Base-by-base conservation (phyloP, 108 stramenopile genomes). In the Cyclotella choctawhatcheeana region DNA sequence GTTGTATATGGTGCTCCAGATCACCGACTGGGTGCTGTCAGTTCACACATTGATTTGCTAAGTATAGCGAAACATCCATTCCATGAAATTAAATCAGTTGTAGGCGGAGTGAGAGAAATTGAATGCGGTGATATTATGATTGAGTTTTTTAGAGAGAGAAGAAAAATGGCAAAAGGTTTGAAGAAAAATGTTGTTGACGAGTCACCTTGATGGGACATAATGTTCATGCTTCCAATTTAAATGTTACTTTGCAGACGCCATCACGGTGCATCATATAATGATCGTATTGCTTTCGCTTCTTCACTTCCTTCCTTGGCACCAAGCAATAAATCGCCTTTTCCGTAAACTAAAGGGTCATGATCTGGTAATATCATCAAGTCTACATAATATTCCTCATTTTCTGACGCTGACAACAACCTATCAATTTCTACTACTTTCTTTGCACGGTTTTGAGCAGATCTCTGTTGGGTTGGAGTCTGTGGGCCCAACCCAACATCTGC, bases 1-100 rank as follows among this genome's bases (percentile, higher is more conserved):
- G 76, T 96, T 24, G 93, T 96, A 8, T 96, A 91, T 69, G 95
- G 91, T 6, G 93, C 95, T 8, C 83, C 79, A 13, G 91, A 94
- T 73, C 45, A 90, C 31, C 77, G 91, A 61, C 70, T 93, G 60
- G 95, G 95, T 22, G 92, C 95, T 18, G 71, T 91, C 16, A 74
- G 82, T 43, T 91, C 87, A 0, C 81, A 89, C 58, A 81, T 91
- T 52, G 64, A 82, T 45, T 69, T 94, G 58, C 44, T 92, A 52
- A n/a, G n/a, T n/a, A 87, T 84, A 43, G 67, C 80, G 26, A 79
- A 65, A 22, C 95, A 96, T 88, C 95, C 95, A 0, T 90, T 83
- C 78, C 95, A 96, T 64, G 74, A 73, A 30, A 69, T 87, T n/a
- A 79, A 82, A 29, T 61, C 81, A 10, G 86, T 92, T 13, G 44